Evolutionary conservation across 2,329 filamentous ascomycete species (phyloP), one percentile per base, ranked within the genome.

Genomic region (Lecanicillium sp.): DNA sequence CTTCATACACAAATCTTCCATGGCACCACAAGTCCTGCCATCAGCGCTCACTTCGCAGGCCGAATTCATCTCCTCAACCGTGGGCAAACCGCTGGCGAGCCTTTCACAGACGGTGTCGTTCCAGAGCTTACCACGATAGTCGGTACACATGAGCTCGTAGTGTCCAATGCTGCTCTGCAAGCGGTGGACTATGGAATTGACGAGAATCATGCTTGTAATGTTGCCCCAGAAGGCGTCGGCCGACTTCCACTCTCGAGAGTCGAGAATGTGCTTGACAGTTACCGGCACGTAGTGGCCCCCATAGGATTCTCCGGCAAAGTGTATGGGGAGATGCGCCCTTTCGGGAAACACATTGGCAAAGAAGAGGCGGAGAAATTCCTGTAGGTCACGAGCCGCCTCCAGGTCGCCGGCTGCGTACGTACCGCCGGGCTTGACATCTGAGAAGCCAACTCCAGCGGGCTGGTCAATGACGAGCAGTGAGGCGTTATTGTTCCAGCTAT

Each of bases 141-240:
- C n/a, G 11, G 17, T 13, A 19, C 33, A 35, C 13, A 35, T 17
- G 6, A 35, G 33, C 17, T 35, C 33, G 18, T 35, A 22, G 13
- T 19, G 17, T 8, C 33, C 33, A 13, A 25, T 25, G 19, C 11
- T 19, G 20, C 10, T 7, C 10, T n/a, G 17, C 5, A 10, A 5
- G 7, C 6, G 20, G 6, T 35, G 17, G 10, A 35, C 5, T 19
- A 35, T 5, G 12, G 33, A 17, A 35, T 35, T 19, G 17, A 35
- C 33, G 17, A 35, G 33, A 19, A 35, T 25, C 33, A 35, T 19
- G 12, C 33, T 19, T 4, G 33, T 35, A 6, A 35, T 35, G 19
- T 35, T 35, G 33, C 33, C 33, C 19, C 33, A 19, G 18, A 35
- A 35, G 4, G 33, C 33, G 12, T 19, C 20, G 4, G 8, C 14